Evolutionary conservation across 345 rosid genomes (phyloP), one percentile per base, ranked within the genome.

Genomic region (Moricandia arvensis): DNA sequence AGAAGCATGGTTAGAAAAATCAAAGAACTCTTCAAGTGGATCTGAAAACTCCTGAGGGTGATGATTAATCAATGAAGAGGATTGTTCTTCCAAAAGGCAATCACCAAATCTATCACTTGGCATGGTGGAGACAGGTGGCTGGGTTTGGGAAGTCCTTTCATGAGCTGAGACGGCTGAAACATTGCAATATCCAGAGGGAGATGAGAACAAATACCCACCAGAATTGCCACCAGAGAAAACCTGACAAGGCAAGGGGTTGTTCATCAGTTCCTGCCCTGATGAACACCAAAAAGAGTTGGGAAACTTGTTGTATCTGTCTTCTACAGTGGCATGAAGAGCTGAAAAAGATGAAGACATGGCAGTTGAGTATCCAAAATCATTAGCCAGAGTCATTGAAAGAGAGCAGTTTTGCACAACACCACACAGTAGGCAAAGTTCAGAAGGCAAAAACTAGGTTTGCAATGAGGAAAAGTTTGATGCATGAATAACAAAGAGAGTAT

Each of bases 1-100:
- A 59, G 81, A 49, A 66, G 61, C 74, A 79, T 79, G 83, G 70
- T 79, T 93, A 21, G 87, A 73, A 78, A 81, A 81, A 55, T 82
- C 83, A 72, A 85, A 82, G 54, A 88, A 80, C 43, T 78, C 88
- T 47, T 80, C 85, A 76, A 90, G 81, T 12, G 87, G 84, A 82
- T 86, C 87, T 12, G 81, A 31, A 70, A 66, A 75, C 89, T 84
- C 86, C 30, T 79, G 84, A 43, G 79, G 71, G 13, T 61, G 75
- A 76, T 79, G 73, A 75, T 75, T 76, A 30, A 80, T 67, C 34
- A 82, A 66, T n/a, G 74, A 33, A 4, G 82, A n/a, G 51, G 85
- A 53, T 9, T 74, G 86, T 35, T 67, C 69, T 63, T 81, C 90
- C 60, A 83, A 65, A 43, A 16, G 68, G 54, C 80, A 69, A 84